Evolutionary conservation across 2,329 filamentous ascomycete species (phyloP).

Genomic region (Nemania sp.): DNA sequence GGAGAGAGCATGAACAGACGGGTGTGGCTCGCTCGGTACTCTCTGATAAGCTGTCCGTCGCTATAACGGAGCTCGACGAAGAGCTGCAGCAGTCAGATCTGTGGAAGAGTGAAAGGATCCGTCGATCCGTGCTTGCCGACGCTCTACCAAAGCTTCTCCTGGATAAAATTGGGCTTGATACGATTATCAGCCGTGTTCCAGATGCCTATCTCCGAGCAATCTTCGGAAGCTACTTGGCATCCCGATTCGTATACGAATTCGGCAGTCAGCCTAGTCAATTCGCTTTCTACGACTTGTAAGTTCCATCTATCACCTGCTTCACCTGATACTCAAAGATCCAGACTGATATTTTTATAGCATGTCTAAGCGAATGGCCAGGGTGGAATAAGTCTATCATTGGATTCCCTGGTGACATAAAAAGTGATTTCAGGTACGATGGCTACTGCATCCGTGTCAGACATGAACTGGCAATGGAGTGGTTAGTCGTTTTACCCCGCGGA

Average conservation of each 20-base stretch:
- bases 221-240: conserved; percentile 93
- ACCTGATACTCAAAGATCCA: not conserved
- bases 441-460: not conserved
- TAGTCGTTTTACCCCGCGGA: not conserved
- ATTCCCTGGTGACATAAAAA: conserved; percentile 4
- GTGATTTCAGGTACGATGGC: conserved; percentile 10
- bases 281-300: conserved; percentile 97
- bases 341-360: conserved; percentile 54
- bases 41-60: conserved; percentile 85
- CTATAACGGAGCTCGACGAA: conserved; percentile 96
- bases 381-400: conserved; percentile 34
- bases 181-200: conserved; percentile 83
- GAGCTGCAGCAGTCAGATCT: conserved; percentile 91
- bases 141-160: conserved; percentile 83
- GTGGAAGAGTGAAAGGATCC: conserved; percentile 81
- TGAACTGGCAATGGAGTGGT: conserved; percentile 2
- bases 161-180: conserved; percentile 88
- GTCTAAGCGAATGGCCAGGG: conserved; percentile 64
- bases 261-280: conserved; percentile 93
- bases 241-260: conserved; percentile 94
- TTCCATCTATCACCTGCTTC: conserved; percentile 34
- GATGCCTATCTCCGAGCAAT: conserved; percentile 92
- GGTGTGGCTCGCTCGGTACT: conserved; percentile 81
- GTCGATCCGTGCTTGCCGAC: conserved; percentile 77
- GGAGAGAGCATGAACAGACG: conserved; percentile 87